A percentile compares a stretch with the other conserved stretches of the same genome.
phyloP scores from a whole-genome alignment of 164 flowering plant genomes.

The Tinospora cordifolia region DNA sequence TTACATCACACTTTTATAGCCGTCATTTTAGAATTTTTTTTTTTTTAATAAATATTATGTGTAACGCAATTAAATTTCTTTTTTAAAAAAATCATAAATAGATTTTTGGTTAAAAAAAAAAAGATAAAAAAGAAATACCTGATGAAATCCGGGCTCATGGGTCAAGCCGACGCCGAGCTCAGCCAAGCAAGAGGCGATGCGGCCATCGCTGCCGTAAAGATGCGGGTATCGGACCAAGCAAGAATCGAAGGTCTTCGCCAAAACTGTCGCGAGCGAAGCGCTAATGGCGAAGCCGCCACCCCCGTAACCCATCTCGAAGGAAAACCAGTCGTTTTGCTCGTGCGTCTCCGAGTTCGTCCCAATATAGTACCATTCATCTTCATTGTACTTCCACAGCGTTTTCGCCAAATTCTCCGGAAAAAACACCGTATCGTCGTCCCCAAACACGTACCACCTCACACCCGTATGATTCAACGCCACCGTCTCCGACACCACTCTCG shows the following conservation, averaged over 20 bases:
- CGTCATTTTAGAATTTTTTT: no score
- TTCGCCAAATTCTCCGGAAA: constrained; percentile 55
- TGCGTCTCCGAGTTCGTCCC: constrained; percentile 65
- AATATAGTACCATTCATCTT: constrained; percentile 53
- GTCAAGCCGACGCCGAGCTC: constrained; percentile 81
- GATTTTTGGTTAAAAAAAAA: no score
- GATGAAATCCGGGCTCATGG: constrained; percentile 88
- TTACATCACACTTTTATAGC: no score
- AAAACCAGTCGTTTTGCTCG: constrained; percentile 49
- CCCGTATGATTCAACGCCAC: constrained; percentile 25
- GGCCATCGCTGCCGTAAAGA: constrained; percentile 77
- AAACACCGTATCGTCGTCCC: constrained; percentile 85
- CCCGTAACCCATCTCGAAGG: constrained; percentile 83
- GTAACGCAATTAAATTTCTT: no score
- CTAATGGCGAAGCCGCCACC: constrained; percentile 92
- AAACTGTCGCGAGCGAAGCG: constrained; percentile 45
- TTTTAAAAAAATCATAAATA: no score
- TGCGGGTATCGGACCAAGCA: constrained; percentile 64
- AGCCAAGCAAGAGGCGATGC: constrained; percentile 67
- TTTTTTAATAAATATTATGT: no score
- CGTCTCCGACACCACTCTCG: constrained; percentile 51
- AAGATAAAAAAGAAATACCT: constrained; percentile 32
- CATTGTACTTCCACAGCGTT: constrained; percentile 60
- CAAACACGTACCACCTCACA: constrained; percentile 78
- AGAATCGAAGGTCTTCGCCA: constrained; percentile 61